A percentile compares a stretch with the other conserved stretches of the same genome.
Evolutionary conservation across 495 filamentous ascomycete genomes (phyloP).

Genomic region (Penicillium dipodomyicola): DNA sequence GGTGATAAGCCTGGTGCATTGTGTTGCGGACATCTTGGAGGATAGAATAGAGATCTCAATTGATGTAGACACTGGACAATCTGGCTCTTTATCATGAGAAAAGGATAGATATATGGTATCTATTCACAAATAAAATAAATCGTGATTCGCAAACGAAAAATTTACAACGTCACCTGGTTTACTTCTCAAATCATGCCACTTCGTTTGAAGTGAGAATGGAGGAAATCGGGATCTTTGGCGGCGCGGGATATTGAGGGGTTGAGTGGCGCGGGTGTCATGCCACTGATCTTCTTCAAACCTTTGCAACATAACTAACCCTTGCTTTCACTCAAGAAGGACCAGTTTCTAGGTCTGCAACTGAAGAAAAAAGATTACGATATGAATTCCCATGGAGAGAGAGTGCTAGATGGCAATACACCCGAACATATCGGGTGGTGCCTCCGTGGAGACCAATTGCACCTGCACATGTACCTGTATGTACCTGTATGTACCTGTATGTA

Average conservation of each 20-base stretch:
- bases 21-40: constrained; percentile 8
- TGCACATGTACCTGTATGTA: not conserved
- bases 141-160: not conserved
- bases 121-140: not conserved
- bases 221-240: constrained; percentile 3
- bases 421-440: not conserved
- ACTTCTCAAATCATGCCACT: constrained; percentile 7
- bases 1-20: constrained; percentile 16
- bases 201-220: not conserved
- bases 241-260: not conserved
- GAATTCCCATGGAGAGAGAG: too few relatives aligned
- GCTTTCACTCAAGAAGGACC: too few relatives aligned
- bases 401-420: not conserved
- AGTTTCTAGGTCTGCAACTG: too few relatives aligned
- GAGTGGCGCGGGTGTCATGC: constrained; percentile 9
- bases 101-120: not conserved
- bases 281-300: not conserved
- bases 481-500: not conserved
- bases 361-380: too few relatives aligned
- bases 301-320: not conserved
- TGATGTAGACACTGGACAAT: not conserved
- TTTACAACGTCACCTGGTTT: constrained; percentile 5
- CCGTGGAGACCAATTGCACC: not conserved
- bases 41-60: not conserved
- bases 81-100: not conserved